phyloP scores from a whole-genome alignment of 768 basidiomycete species.

The Guyanaporus albipodus region DNA sequence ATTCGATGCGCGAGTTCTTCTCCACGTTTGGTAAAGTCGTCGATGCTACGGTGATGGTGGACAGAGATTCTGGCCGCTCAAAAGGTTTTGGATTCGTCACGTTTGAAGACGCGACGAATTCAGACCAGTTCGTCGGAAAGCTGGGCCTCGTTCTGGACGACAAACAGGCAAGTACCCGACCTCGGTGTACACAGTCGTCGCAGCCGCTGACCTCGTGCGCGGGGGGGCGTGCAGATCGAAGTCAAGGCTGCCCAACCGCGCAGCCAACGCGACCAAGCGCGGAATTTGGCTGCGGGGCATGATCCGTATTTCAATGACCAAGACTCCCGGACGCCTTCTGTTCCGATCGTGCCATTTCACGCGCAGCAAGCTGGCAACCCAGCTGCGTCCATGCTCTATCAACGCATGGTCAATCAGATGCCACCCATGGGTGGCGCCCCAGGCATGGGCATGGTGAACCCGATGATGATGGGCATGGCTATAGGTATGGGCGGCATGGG shows the following conservation, averaged over 20 bases:
- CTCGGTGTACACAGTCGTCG: background rate
- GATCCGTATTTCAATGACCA: conserved; percentile 34
- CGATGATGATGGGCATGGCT: conserved; percentile 46
- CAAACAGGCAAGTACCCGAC: conserved; percentile 54
- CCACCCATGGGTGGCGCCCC: conserved; percentile 44
- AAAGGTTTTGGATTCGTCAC: conserved; percentile 89
- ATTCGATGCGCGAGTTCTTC: conserved; percentile 69
- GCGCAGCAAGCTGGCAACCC: conserved; percentile 37
- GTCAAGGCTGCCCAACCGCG: conserved; percentile 79
- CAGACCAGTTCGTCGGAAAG: conserved; percentile 64
- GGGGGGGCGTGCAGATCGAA: conserved; percentile 66
- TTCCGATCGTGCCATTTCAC: conserved; percentile 30
- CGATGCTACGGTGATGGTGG: conserved; percentile 84
- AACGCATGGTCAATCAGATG: conserved; percentile 37
- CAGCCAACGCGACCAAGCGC: conserved; percentile 55
- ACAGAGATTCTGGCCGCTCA: conserved; percentile 66
- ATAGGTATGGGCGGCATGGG: conserved; percentile 44
- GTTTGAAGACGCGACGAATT: conserved; percentile 60
- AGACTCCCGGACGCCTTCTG: conserved; percentile 34
- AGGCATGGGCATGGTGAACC: conserved; percentile 49
- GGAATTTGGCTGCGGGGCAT: conserved; percentile 27
- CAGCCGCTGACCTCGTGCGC: no score
- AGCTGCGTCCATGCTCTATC: conserved; percentile 31
- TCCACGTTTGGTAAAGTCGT: conserved; percentile 72
- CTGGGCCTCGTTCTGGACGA: conserved; percentile 70